Percentiles rank a stretch among this genome's conserved stretches.
These are phyloP conservation scores for Saccharum hybrid DNA, from an alignment of 202 grass and related monocot species.

Conservation along the genomic window DNA sequence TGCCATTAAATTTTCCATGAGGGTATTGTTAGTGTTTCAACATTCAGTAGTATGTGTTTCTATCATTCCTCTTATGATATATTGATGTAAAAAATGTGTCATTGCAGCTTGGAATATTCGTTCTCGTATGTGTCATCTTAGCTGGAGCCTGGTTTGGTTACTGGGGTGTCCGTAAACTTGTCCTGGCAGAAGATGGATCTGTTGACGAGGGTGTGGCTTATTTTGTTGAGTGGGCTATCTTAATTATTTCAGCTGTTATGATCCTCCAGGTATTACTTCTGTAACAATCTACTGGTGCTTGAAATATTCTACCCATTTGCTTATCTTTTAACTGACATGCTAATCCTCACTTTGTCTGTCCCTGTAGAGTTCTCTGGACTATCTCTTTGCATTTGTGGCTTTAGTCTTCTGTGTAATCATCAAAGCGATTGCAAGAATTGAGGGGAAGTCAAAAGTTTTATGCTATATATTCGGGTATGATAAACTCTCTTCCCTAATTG, in stretches of 20 bases:
- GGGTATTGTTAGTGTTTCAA: constrained; percentile 16
- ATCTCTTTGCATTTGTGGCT: constrained; percentile 62
- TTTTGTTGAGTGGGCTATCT: constrained; percentile 91
- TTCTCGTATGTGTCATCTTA: constrained; percentile 73
- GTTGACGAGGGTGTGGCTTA: constrained; percentile 78
- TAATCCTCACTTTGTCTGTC: constrained; percentile 33
- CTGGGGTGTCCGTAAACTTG: constrained; percentile 94
- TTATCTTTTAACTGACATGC: constrained; percentile 36
- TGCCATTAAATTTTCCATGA: constrained; percentile 22
- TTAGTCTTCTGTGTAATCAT: constrained; percentile 56
- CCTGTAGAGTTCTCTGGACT: constrained; percentile 82
- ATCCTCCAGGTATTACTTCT: constrained; percentile 77
- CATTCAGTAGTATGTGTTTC: constrained; percentile 6
- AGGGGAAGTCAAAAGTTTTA: constrained; percentile 52
- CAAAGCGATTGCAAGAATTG: constrained; percentile 56
- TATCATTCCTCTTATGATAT: constrained; percentile 12
- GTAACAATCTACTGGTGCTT: constrained; percentile 6
- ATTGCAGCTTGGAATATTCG: constrained; percentile 81
- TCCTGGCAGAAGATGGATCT: constrained; percentile 87
- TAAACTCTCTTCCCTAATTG: constrained; percentile 21
- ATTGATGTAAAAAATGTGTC: constrained; percentile 30
- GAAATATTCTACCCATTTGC: constrained; percentile 18
- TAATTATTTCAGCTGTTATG: constrained; percentile 80
- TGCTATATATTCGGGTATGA: constrained; percentile 57
- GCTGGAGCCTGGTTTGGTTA: constrained; percentile 98